phyloP scores from a whole-genome alignment of 139 green algal genomes.

The Coelastrella sp. region DNA sequence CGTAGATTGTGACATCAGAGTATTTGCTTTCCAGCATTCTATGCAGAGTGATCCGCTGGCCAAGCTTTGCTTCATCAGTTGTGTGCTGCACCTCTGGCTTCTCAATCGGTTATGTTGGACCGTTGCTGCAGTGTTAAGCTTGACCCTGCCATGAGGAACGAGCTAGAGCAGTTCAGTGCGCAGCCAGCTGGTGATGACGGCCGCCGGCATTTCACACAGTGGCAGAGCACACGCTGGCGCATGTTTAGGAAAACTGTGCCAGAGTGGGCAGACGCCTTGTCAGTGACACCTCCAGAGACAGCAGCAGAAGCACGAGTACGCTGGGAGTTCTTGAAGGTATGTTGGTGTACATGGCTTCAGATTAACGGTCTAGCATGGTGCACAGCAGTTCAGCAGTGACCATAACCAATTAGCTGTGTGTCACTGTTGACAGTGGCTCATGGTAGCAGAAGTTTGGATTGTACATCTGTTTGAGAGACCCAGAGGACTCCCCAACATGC shows the following conservation, averaged over 20 bases:
- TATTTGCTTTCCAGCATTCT: too few species aligned
- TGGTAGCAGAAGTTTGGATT: too few species aligned
- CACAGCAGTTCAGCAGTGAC: too few species aligned
- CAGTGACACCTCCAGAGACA: neutral
- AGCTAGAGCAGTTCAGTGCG: neutral
- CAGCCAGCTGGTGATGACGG: neutral
- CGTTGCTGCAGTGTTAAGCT: neutral
- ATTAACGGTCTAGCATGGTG: neutral
- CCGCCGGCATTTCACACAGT: neutral
- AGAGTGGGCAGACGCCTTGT: neutral
- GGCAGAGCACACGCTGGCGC: neutral
- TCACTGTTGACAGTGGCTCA: too few species aligned
- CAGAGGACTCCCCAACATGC: too few species aligned
- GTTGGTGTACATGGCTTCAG: neutral
- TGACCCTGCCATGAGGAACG: neutral
- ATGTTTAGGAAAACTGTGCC: neutral
- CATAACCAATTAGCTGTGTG: too few species aligned
- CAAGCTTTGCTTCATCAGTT: too few species aligned
- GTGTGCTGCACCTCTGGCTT: too few species aligned
- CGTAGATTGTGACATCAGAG: too few species aligned
- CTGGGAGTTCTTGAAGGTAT: constrained; percentile 24
- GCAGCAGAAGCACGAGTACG: neutral
- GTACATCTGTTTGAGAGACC: too few species aligned
- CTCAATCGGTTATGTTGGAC: too few species aligned
- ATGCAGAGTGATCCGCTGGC: too few species aligned